Evolutionary conservation across 108 stramenopile genomes (phyloP).

Genomic region (Pelagomonas calceolata): DNA sequence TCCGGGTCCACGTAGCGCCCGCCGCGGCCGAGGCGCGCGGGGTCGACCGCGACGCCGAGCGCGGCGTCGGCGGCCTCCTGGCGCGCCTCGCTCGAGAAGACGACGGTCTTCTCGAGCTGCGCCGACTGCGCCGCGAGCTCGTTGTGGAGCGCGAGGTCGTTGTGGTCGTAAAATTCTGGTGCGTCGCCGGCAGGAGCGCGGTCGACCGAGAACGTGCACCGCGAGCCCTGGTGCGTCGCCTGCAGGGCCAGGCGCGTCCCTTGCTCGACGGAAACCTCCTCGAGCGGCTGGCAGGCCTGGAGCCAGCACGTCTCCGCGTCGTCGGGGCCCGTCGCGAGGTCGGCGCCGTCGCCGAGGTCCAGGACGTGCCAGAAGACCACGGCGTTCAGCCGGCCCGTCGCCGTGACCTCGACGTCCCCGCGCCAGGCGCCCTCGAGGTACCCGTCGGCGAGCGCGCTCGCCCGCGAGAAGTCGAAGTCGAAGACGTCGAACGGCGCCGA

Average conservation of each 20-base stretch:
- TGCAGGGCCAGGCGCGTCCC: neutral
- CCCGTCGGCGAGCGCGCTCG: neutral
- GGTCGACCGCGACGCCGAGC: neutral
- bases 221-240: neutral
- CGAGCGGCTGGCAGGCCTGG: neutral
- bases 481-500: neutral
- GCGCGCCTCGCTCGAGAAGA: neutral
- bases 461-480: neutral
- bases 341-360: neutral
- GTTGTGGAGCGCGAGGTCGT: neutral
- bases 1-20: neutral
- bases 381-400: neutral
- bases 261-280: neutral
- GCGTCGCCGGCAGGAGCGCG: neutral
- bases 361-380: neutral
- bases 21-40: neutral
- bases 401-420: neutral
- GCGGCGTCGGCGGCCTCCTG: neutral
- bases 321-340: neutral
- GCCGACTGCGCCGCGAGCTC: neutral
- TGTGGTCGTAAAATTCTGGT: neutral
- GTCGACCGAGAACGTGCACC: neutral
- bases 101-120: neutral
- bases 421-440: neutral
- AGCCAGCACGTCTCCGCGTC: neutral